phyloP scores from a whole-genome alignment of 2,329 filamentous ascomycete species.

The Pestalotiopsis sp. region DNA sequence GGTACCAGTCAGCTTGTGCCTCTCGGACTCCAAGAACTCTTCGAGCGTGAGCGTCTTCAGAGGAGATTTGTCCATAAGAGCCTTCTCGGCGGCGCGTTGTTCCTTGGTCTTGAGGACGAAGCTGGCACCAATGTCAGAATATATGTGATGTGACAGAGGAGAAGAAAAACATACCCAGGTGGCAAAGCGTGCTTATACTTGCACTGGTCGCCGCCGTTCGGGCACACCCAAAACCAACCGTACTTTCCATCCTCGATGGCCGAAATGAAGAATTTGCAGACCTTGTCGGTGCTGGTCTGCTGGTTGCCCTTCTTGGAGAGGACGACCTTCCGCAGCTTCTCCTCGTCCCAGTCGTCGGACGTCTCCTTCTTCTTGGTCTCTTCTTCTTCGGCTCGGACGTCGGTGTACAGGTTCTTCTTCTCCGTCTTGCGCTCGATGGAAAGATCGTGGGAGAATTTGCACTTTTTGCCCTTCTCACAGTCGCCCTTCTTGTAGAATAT shows the following conservation, averaged over 20 bases:
- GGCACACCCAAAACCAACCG: conserved; percentile 98
- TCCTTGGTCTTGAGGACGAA: conserved; percentile 98
- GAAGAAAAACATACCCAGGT: conserved; percentile 70
- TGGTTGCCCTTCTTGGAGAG: conserved; percentile 97
- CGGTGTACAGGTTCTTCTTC: conserved; percentile 90
- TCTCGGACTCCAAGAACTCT: conserved; percentile 95
- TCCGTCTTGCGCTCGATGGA: conserved; percentile 87
- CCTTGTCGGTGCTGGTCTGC: conserved; percentile 92
- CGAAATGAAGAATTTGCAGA: conserved; percentile 98
- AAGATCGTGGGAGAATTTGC: conserved; percentile 95
- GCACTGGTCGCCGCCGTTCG: conserved; percentile 95
- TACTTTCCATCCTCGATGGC: conserved; percentile 99
- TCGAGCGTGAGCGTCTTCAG: conserved; percentile 93
- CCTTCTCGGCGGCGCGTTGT: conserved; percentile 93
- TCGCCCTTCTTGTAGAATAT: conserved; percentile 97
- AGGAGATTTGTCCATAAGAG: conserved; percentile 92
- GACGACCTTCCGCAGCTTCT: conserved; percentile 88
- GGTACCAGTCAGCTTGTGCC: conserved; percentile 89
- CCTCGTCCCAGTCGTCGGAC: conserved; percentile 97
- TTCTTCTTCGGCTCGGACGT: conserved; percentile 73
- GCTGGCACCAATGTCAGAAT: conserved; percentile 45
- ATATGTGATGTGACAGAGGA: background rate
- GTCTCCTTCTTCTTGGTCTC: conserved; percentile 87
- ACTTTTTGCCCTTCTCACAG: conserved; percentile 96
- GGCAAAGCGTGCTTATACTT: conserved; percentile 97